Base-by-base conservation (phyloP, 257 asterid genomes). In the Buddleja alternifolia region DNA sequence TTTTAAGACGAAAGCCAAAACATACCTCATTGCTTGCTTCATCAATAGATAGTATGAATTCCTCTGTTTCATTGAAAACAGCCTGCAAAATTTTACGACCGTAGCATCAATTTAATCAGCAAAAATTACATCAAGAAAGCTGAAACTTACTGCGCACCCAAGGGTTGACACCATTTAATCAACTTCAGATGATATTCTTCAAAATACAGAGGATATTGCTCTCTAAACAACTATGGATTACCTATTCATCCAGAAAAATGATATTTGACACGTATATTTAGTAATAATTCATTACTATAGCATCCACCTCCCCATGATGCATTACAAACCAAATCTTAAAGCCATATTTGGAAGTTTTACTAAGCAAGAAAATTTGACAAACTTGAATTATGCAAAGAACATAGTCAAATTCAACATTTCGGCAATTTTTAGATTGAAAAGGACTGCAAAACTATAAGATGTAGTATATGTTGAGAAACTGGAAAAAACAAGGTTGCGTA, bases 31-130 rank as follows among this genome's bases (percentile, higher is more conserved):
- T 88, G 77, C 76, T 81, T 56, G 76, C 69, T 75, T 88, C 94
- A 61, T 90, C 92, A 12, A 83, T 72, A 46, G 84, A 67, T 47
- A 90, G 82, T 32, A 90, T 51, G 39, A 90, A 84, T 74, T 90
- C 94, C 77, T 86, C 94, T 2, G 97, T 86, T 72, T 81, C 92
- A 29, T 75, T 88, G 64, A 88, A 88, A 63, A 84, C 86, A 69
- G 94, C 96, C 95, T 90, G 90, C 79, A 69, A n/a, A n/a, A 70
- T 39, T 25, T 8, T 66, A 50, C 52, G 66, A 9, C 56, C 42
- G 6, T 8, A 50, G 45, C 20, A 48, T 55, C 23, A 1, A 19
- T 67, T 24, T 59, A 17, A 17, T 48, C 23, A 57, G 54, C 70
- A 56, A 15, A 55, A 19, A 44, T 34, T 46, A 42, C 17, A 10